Conservation (phyloP, 495 filamentous ascomycete genomes). For the Neurospora sp. region DNA sequence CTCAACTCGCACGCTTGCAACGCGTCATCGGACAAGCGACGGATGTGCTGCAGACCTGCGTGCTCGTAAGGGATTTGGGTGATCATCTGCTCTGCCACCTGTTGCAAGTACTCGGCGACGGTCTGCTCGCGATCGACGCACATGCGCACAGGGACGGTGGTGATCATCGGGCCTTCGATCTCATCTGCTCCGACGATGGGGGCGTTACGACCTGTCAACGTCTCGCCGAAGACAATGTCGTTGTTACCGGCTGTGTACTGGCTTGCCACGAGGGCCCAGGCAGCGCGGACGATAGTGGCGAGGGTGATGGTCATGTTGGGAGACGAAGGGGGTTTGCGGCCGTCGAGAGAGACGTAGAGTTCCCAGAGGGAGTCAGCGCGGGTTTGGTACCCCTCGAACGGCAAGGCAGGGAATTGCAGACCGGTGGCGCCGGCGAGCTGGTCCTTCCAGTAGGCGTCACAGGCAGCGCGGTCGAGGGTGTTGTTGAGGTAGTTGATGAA, state of each 20-base stretch:
- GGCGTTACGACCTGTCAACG: slow-evolving; percentile 44
- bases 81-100: slow-evolving; percentile 43
- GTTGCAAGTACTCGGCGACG: slow-evolving; percentile 30
- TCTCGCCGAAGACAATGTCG: slow-evolving; percentile 47
- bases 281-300: slow-evolving; percentile 49
- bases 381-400: slow-evolving; percentile 44
- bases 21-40: slow-evolving; percentile 49
- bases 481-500: slow-evolving; percentile 35
- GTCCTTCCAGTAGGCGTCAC: slow-evolving; percentile 29
- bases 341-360: slow-evolving; percentile 35
- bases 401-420: slow-evolving; percentile 47
- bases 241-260: slow-evolving; percentile 38
- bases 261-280: slow-evolving; percentile 50
- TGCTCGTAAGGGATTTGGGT: slow-evolving; percentile 53
- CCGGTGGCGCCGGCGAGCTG: slow-evolving; percentile 40
- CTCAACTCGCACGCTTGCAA: slow-evolving; percentile 52
- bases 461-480: slow-evolving; percentile 18
- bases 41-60: slow-evolving; percentile 59
- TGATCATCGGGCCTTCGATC: slow-evolving; percentile 50
- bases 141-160: slow-evolving; percentile 54
- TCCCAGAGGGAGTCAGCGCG: slow-evolving; percentile 42
- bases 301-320: slow-evolving; percentile 32
- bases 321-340: slow-evolving; percentile 5
- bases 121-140: slow-evolving; percentile 20
- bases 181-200: slow-evolving; percentile 39